Base-by-base conservation (phyloP, 1,284 basidiomycete species). In the Ustilago trichophora region DNA sequence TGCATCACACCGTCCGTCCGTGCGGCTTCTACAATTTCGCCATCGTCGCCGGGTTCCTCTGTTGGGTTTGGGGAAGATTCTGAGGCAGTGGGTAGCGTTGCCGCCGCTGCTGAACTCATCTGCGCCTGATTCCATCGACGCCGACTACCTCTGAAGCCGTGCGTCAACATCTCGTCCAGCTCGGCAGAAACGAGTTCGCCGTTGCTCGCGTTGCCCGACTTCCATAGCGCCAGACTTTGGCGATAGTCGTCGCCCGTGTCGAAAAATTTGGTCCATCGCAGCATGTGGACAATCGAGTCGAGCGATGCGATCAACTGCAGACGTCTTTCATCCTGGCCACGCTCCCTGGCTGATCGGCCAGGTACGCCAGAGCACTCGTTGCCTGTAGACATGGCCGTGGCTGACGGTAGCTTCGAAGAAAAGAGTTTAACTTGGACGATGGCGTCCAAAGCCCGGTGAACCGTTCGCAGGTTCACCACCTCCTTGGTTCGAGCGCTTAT, bases 171-270 rank as follows among this genome's bases (percentile, higher is more conserved):
- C n/a, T 59, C 66, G 13, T 55, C 48, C 21, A 58, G 25, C 24
- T 64, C 55, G 13, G 38, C 51, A 35, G 50, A 21, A 16, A 64
- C 37, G 1, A 69, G 35, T 34, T 54, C 40, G 27, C 56, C 59
- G 10, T 49, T 24, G 10, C 50, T n/a, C 6, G 37, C 34, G 10
- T 27, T 29, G 35, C 51, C 38, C 12, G 33, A 41, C 27, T 64
- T 64, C 59, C 59, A 69, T n/a, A 69, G 33, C 15, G 55, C 51
- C 16, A 56, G 31, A 7, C 34, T 44, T 3, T 43, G 48, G 19
- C 59, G 47, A 10, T 52, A 48, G 24, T 69, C 59, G 21, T 56
- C 37, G 18, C 66, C 66, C 3, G 36, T 59, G 52, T 69, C 66
- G 25, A 69, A 69, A 18, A 49, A 49, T 13, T 15, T 35, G 15